Base-by-base conservation (phyloP, 2,329 filamentous ascomycete genomes). In the Cryphonectria japonica region DNA sequence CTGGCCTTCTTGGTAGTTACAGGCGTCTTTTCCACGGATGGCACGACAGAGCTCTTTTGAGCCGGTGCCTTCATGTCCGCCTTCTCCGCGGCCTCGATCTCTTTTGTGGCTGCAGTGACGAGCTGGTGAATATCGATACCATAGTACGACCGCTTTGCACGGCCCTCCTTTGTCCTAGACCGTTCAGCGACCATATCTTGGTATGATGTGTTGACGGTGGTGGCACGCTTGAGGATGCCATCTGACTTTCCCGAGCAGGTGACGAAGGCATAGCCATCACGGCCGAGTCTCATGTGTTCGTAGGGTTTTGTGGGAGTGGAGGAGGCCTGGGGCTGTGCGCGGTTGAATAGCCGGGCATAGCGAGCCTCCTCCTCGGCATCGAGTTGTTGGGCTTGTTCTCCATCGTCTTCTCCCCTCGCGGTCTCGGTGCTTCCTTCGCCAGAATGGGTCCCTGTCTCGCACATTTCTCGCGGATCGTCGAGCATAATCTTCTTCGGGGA, bases 71-170 rank as follows among this genome's bases (percentile, higher is more conserved):
- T 78, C 74, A 76, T 78, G 74, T 14, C 60, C 1, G 26, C 32
- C 46, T 57, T 52, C 75, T 73, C 74, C 65, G 76, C 73, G 32
- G 81, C 80, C 52, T 84, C 82, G 13, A 87, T 81, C 73, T 94
- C 89, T 29, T 87, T 86, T 68, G 88, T 83, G 3, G 92, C 92
- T 22, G 91, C 87, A 70, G 93, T 91, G 70, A 98, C 87, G 54
- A 99, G 83, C 69, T 89, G 85, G 79, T 98, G 94, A 46, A 99
- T 96, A 63, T 97, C 92, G 74, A 99, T 92, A 13, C 96, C 96
- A 79, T 97, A 99, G 81, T 95, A 98, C 76, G 91, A 91, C 75
- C 89, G 89, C 76, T 88, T 89, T 2, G 92, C 92, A 71, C 89
- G 86, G 1, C 92, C 91, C 70, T 91, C 87, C 73, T 88, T 89